Evolutionary conservation across 352 stramenopile genomes (phyloP).

Genomic region (Pythium aquatile): DNA sequence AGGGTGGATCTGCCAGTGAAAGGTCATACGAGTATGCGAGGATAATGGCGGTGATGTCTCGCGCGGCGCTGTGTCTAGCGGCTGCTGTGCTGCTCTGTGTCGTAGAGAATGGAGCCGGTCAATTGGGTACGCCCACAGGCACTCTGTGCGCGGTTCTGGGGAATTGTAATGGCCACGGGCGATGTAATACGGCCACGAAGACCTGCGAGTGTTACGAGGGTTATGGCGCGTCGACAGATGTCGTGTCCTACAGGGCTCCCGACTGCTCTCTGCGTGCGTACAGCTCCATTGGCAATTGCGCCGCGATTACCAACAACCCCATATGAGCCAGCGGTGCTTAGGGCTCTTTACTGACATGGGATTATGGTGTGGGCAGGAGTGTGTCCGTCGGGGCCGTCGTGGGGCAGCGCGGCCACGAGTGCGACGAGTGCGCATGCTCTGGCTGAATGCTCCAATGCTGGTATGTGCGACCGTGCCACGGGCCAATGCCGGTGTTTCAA

Average conservation of each 20-base stretch:
- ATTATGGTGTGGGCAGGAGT: conserved; percentile 35
- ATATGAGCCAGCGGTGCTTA: conserved; percentile 13
- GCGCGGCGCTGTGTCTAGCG: not conserved
- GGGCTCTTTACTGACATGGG: conserved; percentile 7
- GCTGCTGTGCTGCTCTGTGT: not conserved
- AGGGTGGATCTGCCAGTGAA: not conserved
- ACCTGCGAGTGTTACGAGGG: conserved; percentile 89
- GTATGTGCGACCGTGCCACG: conserved; percentile 48
- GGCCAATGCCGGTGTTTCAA: conserved; percentile 66
- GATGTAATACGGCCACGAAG: conserved; percentile 80
- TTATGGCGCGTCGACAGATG: conserved; percentile 79
- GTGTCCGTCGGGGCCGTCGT: conserved; percentile 66
- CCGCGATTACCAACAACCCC: conserved; percentile 13
- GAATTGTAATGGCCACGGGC: conserved; percentile 89
- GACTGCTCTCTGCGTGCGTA: conserved; percentile 80
- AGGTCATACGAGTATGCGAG: not conserved
- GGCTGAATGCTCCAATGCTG: conserved; percentile 64
- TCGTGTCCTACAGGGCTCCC: conserved; percentile 65
- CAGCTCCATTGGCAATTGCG: not conserved
- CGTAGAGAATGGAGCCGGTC: conserved; percentile 23
- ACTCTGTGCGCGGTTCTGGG: conserved; percentile 76
- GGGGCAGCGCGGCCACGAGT: conserved; percentile 48
- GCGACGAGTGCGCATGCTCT: conserved; percentile 40
- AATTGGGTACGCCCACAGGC: conserved; percentile 52
- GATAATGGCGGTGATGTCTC: not conserved